Evolutionary conservation across 192 early-diverging fungal genomes (phyloP).

Genomic region (Allomyces macrogynus): DNA sequence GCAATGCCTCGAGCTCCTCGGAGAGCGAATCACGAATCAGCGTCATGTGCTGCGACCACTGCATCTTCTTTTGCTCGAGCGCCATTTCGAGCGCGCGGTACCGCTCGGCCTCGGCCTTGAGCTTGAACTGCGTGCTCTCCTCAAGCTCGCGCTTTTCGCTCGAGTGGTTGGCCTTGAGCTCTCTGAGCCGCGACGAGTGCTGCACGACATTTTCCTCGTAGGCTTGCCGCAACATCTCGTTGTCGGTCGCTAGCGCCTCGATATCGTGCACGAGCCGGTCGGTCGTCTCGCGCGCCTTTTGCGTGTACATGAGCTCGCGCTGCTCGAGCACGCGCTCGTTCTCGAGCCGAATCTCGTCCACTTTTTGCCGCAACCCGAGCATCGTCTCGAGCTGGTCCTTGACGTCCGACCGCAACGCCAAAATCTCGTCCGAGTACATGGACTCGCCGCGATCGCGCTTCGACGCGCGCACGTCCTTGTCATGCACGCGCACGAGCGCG

Average conservation of each 20-base stretch:
- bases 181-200: slow-evolving; percentile 2
- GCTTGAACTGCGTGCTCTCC: slow-evolving; percentile 6
- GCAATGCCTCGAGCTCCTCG: slow-evolving; percentile 13
- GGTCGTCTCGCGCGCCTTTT: slow-evolving; percentile 5
- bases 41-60: slow-evolving; percentile 25
- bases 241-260: slow-evolving; percentile 3
- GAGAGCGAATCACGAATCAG: slow-evolving; percentile 12
- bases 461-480: slow-evolving; percentile 13
- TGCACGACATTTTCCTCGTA: slow-evolving; percentile 3
- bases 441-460: background rate
- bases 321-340: slow-evolving; percentile 4
- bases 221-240: background rate
- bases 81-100: slow-evolving; percentile 11
- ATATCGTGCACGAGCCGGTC: slow-evolving; percentile 2
- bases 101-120: slow-evolving; percentile 23
- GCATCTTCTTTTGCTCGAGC: slow-evolving; percentile 11
- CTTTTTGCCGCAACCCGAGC: background rate
- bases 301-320: slow-evolving; percentile 4
- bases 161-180: background rate
- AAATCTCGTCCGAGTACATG: slow-evolving; percentile 4
- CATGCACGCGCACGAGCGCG: slow-evolving; percentile 21
- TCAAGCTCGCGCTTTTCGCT: slow-evolving; percentile 1
- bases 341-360: slow-evolving; percentile 7
- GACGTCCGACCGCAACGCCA: slow-evolving; percentile 4
- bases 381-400: slow-evolving; percentile 5